Conservation (phyloP, 2,329 filamentous ascomycete genomes). For the Thermoascus crustaceus region DNA sequence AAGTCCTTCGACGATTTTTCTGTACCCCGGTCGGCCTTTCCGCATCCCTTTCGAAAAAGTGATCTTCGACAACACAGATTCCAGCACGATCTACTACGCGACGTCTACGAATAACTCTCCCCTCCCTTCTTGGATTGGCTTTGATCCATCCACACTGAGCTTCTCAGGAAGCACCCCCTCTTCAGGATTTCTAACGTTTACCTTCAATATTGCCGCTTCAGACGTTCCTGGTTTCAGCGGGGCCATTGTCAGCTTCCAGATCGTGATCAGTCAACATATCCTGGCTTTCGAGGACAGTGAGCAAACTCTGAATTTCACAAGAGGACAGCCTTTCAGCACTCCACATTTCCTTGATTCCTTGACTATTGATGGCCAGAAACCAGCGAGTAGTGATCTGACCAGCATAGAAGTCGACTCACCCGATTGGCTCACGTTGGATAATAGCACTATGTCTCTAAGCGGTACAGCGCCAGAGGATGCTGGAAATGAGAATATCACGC, state of each 20-base stretch:
- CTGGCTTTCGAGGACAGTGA: slow-evolving; percentile 54
- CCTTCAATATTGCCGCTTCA: slow-evolving; percentile 66
- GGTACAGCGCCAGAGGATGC: slow-evolving; percentile 57
- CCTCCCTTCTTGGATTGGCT: slow-evolving; percentile 75
- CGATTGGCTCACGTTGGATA: slow-evolving; percentile 61
- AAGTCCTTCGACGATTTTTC: slow-evolving; percentile 29
- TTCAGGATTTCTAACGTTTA: slow-evolving; percentile 63
- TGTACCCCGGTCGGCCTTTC: slow-evolving; percentile 43
- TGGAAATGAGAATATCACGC: slow-evolving; percentile 53
- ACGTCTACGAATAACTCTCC: slow-evolving; percentile 70
- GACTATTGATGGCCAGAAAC: slow-evolving; percentile 49
- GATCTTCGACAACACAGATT: slow-evolving; percentile 54
- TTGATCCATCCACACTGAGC: slow-evolving; percentile 54
- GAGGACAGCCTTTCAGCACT: slow-evolving; percentile 47
- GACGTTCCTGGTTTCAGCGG: slow-evolving; percentile 72
- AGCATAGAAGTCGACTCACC: slow-evolving; percentile 51
- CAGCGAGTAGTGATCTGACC: slow-evolving; percentile 44
- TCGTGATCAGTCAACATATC: slow-evolving; percentile 63
- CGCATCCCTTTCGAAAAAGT: slow-evolving; percentile 61
- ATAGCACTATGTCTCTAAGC: slow-evolving; percentile 50
- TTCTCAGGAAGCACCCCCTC: slow-evolving; percentile 63
- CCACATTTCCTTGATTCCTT: slow-evolving; percentile 45
- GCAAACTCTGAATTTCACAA: slow-evolving; percentile 51
- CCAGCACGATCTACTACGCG: slow-evolving; percentile 63
- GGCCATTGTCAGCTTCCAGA: slow-evolving; percentile 56